Percentiles rank a stretch among this genome's conserved stretches.
phyloP scores from a whole-genome alignment of 139 green algal species.

The Nannochloris sp. region DNA sequence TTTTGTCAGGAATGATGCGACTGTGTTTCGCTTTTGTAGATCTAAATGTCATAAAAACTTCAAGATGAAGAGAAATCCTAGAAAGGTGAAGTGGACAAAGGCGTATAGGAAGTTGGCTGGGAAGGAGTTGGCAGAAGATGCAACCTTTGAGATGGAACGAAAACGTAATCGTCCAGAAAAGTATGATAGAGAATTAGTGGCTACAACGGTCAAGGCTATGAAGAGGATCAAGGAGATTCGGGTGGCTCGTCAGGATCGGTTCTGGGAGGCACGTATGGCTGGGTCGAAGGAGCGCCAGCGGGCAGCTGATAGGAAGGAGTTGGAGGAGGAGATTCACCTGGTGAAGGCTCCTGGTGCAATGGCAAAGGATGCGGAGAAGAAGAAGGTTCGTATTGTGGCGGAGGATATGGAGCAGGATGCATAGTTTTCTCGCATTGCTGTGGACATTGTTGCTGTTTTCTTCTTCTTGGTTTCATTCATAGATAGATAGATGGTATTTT shows the following conservation, averaged over 20 bases:
- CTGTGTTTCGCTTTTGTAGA: constrained; percentile 91
- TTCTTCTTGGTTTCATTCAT: not conserved
- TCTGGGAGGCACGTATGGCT: constrained; percentile 81
- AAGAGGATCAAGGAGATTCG: constrained; percentile 75
- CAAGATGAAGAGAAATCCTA: constrained; percentile 99
- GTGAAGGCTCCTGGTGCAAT: constrained; percentile 52
- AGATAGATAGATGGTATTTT: not conserved
- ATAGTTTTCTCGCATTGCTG: constrained; percentile 15
- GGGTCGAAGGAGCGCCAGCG: constrained; percentile 46
- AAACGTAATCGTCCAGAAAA: constrained; percentile 86
- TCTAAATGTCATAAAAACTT: constrained; percentile 99
- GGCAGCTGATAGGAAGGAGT: constrained; percentile 49
- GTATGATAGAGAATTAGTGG: constrained; percentile 88
- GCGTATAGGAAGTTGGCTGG: constrained; percentile 87
- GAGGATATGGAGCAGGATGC: constrained; percentile 26
- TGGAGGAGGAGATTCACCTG: constrained; percentile 88
- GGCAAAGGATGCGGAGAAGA: constrained; percentile 14
- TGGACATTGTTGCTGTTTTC: not conserved
- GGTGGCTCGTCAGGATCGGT: constrained; percentile 70
- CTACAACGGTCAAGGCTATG: constrained; percentile 88
- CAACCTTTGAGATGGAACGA: constrained; percentile 95
- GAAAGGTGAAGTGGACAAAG: constrained; percentile 97
- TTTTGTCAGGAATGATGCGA: constrained; percentile 93
- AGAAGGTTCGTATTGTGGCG: constrained; percentile 16
- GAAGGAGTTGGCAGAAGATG: constrained; percentile 91